Conservation (phyloP, 2,329 filamentous ascomycete genomes). For the Fusarium nematophilum region DNA sequence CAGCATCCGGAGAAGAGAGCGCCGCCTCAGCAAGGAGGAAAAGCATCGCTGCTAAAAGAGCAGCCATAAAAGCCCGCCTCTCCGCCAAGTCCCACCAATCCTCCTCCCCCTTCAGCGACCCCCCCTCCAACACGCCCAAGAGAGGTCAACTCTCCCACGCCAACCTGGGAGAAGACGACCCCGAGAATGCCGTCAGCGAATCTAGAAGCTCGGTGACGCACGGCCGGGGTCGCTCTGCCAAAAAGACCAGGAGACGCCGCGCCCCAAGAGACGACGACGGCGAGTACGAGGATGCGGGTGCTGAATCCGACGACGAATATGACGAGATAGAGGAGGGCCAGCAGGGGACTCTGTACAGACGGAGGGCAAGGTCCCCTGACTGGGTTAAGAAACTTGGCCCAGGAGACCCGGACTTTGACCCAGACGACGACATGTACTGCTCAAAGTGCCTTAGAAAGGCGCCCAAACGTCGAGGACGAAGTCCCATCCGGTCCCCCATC, state of each 20-base stretch:
- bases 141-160: not conserved
- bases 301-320: constrained; percentile 8
- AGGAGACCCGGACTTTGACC: constrained; percentile 37
- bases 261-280: constrained; percentile 1
- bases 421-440: constrained; percentile 46
- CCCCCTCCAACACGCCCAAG: not conserved
- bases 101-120: constrained; percentile 13
- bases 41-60: too few species aligned
- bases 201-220: constrained; percentile 8
- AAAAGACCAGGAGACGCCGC: not conserved
- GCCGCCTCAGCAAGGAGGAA: too few species aligned
- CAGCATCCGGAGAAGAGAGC: too few species aligned
- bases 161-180: not conserved
- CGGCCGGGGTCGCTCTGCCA: constrained; percentile 4
- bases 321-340: constrained; percentile 6
- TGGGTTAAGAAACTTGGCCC: constrained; percentile 42
- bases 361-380: constrained; percentile 40
- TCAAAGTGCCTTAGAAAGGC: constrained; percentile 48
- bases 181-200: constrained; percentile 1
- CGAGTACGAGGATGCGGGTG: constrained; percentile 17
- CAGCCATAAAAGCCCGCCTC: too few species aligned
- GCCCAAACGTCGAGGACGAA: constrained; percentile 39
- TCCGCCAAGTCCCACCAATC: too few species aligned
- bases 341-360: not conserved
- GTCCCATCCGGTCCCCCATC: constrained; percentile 24